These are phyloP conservation scores for Graphilbum ipis-grandicollis DNA, from an alignment of 2,329 filamentous ascomycete genomes.

Conservation along the genomic window DNA sequence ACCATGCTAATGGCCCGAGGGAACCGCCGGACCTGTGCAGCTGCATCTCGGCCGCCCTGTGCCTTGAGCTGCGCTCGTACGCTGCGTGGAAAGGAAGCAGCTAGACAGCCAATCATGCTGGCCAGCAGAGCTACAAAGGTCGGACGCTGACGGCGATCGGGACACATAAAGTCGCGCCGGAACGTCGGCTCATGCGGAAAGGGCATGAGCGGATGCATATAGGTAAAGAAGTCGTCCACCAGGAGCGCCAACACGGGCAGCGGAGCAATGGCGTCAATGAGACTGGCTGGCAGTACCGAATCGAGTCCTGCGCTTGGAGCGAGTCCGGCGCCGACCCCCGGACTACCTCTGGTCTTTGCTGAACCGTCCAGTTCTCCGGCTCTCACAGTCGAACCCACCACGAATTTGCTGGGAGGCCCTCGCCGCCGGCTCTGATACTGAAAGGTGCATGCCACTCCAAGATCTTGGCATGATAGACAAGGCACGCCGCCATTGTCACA, in stretches of 20 bases:
- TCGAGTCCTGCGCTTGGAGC: no score
- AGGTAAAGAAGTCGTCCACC: conserved; percentile 70
- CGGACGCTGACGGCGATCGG: conserved; percentile 48
- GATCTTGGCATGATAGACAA: conserved; percentile 37
- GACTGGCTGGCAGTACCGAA: no score
- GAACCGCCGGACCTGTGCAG: conserved; percentile 32
- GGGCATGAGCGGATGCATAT: conserved; percentile 59
- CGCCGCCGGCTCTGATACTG: conserved; percentile 39
- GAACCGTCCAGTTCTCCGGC: no score
- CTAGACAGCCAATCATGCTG: conserved; percentile 58
- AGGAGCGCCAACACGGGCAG: conserved; percentile 49
- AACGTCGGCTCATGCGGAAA: conserved; percentile 70
- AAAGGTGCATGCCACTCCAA: conserved; percentile 41
- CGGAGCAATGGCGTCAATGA: conserved; percentile 55
- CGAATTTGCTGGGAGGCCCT: conserved; percentile 41
- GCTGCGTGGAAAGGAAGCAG: conserved; percentile 59
- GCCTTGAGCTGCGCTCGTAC: conserved; percentile 36
- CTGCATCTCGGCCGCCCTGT: neutral
- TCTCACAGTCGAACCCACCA: conserved; percentile 4
- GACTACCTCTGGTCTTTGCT: no score
- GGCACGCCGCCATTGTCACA: conserved; percentile 5
- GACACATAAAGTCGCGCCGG: conserved; percentile 45
- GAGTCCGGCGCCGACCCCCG: no score
- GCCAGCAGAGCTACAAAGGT: conserved; percentile 54
- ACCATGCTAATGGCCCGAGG: conserved; percentile 53